Evolutionary conservation across 2,329 filamentous ascomycete species (phyloP).

Genomic region (Penicillium frequentans): DNA sequence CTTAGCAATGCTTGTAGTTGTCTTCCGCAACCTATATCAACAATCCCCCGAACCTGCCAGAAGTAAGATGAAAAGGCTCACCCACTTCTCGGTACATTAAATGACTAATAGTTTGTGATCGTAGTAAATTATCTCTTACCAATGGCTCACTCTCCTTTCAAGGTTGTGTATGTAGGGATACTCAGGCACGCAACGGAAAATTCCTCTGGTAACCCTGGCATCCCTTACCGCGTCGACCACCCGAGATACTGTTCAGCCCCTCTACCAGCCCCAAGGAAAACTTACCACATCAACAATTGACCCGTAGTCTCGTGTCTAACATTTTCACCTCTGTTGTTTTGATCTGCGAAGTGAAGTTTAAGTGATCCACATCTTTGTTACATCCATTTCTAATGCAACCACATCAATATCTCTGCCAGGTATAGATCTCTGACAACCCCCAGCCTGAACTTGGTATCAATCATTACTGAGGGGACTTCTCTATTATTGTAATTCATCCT

Average conservation of each 20-base stretch:
- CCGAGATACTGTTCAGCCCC: not conserved
- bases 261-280: not conserved
- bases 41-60: too few relatives aligned
- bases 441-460: not conserved
- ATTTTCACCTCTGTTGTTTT: not conserved
- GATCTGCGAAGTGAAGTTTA: not conserved
- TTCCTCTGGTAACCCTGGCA: constrained; percentile 8
- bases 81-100: not conserved
- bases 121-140: not conserved
- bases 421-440: not conserved
- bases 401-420: not conserved
- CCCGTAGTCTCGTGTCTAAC: not conserved
- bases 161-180: constrained; percentile 4
- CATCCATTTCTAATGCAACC: not conserved
- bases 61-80: too few relatives aligned
- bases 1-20: too few relatives aligned
- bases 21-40: too few relatives aligned
- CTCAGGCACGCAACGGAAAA: constrained; percentile 4
- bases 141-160: not conserved
- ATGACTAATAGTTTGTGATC: not conserved
- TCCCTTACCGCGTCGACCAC: not conserved
- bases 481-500: not conserved
- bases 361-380: not conserved
- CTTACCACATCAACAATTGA: not conserved
- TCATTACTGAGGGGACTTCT: not conserved